Evolutionary conservation across 306 rosid genomes (phyloP).

Genomic region (Albizia julibrissin): DNA sequence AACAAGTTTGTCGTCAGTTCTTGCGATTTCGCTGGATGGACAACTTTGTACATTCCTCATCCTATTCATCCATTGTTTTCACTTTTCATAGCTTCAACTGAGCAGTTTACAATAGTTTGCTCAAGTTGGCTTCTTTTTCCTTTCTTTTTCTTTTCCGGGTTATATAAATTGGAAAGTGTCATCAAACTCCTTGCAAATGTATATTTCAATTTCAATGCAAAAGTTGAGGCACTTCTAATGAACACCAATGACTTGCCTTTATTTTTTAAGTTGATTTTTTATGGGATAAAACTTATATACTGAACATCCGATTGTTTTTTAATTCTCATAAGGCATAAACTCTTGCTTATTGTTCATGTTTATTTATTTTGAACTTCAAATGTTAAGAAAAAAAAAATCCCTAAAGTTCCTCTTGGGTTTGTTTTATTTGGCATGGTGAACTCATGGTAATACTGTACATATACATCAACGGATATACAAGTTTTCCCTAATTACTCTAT

Average conservation of each 20-base stretch:
- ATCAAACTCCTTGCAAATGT: slow-evolving; percentile 27
- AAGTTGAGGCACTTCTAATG: slow-evolving; percentile 31
- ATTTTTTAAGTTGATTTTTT: slow-evolving; percentile 35
- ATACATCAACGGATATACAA: background rate
- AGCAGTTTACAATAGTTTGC: slow-evolving; percentile 35
- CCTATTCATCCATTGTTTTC: slow-evolving; percentile 44
- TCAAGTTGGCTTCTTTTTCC: slow-evolving; percentile 32
- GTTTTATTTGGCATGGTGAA: background rate
- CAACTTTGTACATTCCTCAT: slow-evolving; percentile 41
- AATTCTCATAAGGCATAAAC: background rate
- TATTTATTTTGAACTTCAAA: background rate
- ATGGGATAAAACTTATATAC: slow-evolving; percentile 3
- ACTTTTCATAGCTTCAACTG: slow-evolving; percentile 37
- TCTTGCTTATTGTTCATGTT: background rate
- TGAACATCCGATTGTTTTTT: background rate
- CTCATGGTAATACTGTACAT: background rate
- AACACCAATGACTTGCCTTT: slow-evolving; percentile 28
- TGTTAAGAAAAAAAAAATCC: background rate
- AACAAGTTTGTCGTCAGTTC: slow-evolving; percentile 35
- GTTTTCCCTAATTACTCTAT: background rate
- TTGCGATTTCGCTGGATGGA: slow-evolving; percentile 34
- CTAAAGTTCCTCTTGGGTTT: background rate
- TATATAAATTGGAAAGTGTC: slow-evolving; percentile 35
- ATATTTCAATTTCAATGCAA: slow-evolving; percentile 41
- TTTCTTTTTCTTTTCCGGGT: background rate